phyloP scores from a whole-genome alignment of 1,284 basidiomycete genomes.

The Boletus albobrunnescens region DNA sequence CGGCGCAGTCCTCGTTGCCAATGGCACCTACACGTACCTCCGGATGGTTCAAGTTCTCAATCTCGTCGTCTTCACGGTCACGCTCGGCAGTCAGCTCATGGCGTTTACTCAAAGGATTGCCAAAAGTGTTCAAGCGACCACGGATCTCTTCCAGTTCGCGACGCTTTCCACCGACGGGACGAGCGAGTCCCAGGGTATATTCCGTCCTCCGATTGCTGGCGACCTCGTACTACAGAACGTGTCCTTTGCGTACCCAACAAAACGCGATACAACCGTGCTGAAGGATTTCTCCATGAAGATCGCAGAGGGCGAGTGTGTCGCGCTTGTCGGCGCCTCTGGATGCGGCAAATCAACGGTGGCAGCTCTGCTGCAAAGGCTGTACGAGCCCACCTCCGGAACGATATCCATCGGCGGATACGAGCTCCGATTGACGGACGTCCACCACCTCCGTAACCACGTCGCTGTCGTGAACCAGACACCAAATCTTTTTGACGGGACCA shows the following conservation, averaged over 20 bases:
- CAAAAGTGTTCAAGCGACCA: constrained; percentile 76
- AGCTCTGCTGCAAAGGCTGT: constrained; percentile 78
- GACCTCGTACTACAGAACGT: constrained; percentile 69
- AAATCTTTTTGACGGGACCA: constrained; percentile 80
- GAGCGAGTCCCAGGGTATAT: constrained; percentile 64
- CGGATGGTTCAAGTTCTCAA: constrained; percentile 89
- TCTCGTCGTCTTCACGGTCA: constrained; percentile 89
- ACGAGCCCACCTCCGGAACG: constrained; percentile 68
- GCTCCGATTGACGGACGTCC: constrained; percentile 57
- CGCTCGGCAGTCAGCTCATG: constrained; percentile 87
- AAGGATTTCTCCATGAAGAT: constrained; percentile 63
- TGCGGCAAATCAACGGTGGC: constrained; percentile 88
- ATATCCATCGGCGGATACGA: constrained; percentile 56
- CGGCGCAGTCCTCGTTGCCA: constrained; percentile 77
- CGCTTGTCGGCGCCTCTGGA: constrained; percentile 84
- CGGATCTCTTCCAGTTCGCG: constrained; percentile 71
- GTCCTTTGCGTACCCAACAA: constrained; percentile 78
- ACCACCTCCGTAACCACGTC: constrained; percentile 77
- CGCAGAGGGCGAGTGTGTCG: constrained; percentile 74
- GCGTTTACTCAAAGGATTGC: constrained; percentile 80
- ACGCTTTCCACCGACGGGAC: constrained; percentile 54
- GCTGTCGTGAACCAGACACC: constrained; percentile 84
- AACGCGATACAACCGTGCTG: constrained; percentile 71
- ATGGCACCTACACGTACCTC: constrained; percentile 80
- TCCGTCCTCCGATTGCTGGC: constrained; percentile 68